Evolutionary conservation across 495 filamentous ascomycete genomes (phyloP).

Genomic region (Aspergillus heteromorphus): DNA sequence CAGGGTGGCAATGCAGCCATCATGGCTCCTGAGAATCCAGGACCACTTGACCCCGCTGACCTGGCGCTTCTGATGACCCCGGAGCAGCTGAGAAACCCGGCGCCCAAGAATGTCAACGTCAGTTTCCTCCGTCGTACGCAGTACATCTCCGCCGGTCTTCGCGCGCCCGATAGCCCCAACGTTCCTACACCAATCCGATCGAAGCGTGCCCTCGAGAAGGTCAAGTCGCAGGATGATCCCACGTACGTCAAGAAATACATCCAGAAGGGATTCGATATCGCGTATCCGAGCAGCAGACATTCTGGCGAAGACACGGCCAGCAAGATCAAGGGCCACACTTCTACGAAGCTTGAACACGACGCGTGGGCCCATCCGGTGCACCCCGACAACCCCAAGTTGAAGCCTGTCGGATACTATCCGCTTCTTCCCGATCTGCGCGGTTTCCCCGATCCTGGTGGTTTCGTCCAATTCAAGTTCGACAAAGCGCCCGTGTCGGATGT

Average conservation of each 20-base stretch:
- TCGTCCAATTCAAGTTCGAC: slow-evolving; percentile 82
- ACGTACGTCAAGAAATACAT: slow-evolving; percentile 75
- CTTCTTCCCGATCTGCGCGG: slow-evolving; percentile 83
- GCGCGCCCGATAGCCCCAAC: slow-evolving; percentile 33
- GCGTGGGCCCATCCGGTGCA: slow-evolving; percentile 75
- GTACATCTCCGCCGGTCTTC: slow-evolving; percentile 75
- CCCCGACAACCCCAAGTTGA: slow-evolving; percentile 72
- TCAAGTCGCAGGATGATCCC: slow-evolving; percentile 64
- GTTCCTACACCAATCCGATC: slow-evolving; percentile 35
- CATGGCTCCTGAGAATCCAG: slow-evolving; percentile 63
- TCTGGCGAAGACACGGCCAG: slow-evolving; percentile 45
- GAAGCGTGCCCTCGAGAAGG: slow-evolving; percentile 40
- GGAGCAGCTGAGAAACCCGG: slow-evolving; percentile 74
- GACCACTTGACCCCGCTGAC: slow-evolving; percentile 73
- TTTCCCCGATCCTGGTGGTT: slow-evolving; percentile 80
- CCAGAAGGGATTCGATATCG: slow-evolving; percentile 79
- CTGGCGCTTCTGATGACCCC: slow-evolving; percentile 73
- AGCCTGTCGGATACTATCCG: slow-evolving; percentile 73
- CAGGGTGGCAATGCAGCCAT: slow-evolving; percentile 54
- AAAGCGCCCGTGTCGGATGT: slow-evolving; percentile 66
- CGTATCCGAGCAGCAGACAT: slow-evolving; percentile 62
- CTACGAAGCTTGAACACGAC: slow-evolving; percentile 52
- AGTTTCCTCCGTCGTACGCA: slow-evolving; percentile 96
- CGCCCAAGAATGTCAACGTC: slow-evolving; percentile 60
- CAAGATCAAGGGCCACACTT: slow-evolving; percentile 49